Base-by-base conservation (phyloP, 768 basidiomycete species). In the Russula abietina region DNA sequence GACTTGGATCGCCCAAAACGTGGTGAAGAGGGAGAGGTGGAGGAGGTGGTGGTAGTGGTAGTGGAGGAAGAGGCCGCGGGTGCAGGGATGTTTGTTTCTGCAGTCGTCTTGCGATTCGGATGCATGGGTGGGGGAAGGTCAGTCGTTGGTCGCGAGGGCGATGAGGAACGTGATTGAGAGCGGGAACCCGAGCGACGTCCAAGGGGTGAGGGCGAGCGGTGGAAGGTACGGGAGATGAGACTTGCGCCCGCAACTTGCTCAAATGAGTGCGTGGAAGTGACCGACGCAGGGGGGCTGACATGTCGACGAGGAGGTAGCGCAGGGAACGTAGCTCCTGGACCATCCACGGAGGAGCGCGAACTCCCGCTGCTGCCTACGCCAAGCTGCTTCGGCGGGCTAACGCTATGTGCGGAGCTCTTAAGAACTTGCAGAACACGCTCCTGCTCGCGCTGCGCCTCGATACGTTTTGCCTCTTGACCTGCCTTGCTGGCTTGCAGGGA, bases 401-500 rank as follows among this genome's bases (percentile, higher is more conserved):
- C 26, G 38, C 45, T 48, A 38, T 46, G 70, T 33, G 79, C 75
- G 45, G 83, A 83, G 66, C 85, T 86, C 73, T 86, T 87, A 36
- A 91, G 76, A 12, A 91, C 84, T 71, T 85, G 82, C 63, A 89
- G 75, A 22, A 89, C 81, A 11, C 89, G 78, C 70, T 87, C 86
- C 66, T 83, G 81, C 71, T 88, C 87, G 19, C 89, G 76, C 65
- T 81, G 78, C 46, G 82, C 83, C 68, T 90, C 86, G 0, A 82
- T 84, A 53, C 82, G 81, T 72, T 89, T 88, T 73, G 89, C 76
- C 4, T 80, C 80, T 71, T 88, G 85, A 1, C 82, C 89, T 0
- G 82, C 81, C 69, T 88, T 88, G 61, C 82, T 84, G 7, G 90
- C 90, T 57, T 87, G 84, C 0, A 92, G 75, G 24, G 83, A 85